Percentiles rank a stretch among this genome's conserved stretches.
Evolutionary conservation across 1,139 yeast genomes (phyloP).

Genomic region (Lodderomyces jiufengensis): DNA sequence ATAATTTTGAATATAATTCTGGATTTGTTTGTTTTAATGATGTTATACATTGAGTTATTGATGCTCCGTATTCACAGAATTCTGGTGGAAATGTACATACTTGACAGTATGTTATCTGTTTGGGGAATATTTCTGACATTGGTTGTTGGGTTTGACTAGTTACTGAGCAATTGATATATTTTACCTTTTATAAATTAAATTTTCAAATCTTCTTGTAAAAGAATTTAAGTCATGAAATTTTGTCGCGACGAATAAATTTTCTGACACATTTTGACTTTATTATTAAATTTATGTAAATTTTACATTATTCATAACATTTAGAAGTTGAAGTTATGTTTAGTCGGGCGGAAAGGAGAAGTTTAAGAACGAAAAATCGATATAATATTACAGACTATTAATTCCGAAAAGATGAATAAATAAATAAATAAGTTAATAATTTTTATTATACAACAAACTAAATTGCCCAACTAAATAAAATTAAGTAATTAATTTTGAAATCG

Average conservation of each 20-base stretch:
- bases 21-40: slow-evolving; percentile 68
- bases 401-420: too few relatives aligned
- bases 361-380: too few relatives aligned
- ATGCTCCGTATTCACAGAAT: slow-evolving; percentile 89
- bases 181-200: too few relatives aligned
- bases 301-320: too few relatives aligned
- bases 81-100: slow-evolving; percentile 88
- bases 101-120: slow-evolving; percentile 65
- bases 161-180: background rate
- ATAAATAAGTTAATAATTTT: slow-evolving; percentile 3
- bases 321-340: too few relatives aligned
- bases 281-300: too few relatives aligned
- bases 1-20: slow-evolving; percentile 56
- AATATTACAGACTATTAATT: too few relatives aligned
- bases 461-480: background rate
- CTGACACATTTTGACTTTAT: too few relatives aligned
- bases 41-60: slow-evolving; percentile 75
- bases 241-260: too few relatives aligned
- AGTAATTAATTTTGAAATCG: slow-evolving; percentile 13
- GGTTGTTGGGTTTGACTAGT: slow-evolving; percentile 1
- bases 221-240: too few relatives aligned
- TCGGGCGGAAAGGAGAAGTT: too few relatives aligned
- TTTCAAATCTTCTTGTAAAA: too few relatives aligned
- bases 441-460: background rate
- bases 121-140: slow-evolving; percentile 42